These are phyloP conservation scores for Extremus antarcticus DNA, from an alignment of 495 filamentous ascomycete genomes.

Conservation along the genomic window DNA sequence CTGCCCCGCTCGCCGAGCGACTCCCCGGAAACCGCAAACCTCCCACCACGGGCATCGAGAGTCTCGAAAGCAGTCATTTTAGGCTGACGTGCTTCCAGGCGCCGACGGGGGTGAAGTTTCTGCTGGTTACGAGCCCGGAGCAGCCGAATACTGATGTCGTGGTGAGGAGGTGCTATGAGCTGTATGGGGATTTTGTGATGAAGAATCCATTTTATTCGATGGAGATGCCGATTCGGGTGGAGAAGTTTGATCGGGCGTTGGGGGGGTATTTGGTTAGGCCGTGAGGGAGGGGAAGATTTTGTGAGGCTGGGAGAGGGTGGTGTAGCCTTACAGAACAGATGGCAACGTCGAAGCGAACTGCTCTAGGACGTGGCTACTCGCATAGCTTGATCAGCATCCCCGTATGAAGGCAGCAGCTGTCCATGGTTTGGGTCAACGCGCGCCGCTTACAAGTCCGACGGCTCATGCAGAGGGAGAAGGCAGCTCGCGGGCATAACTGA, in stretches of 20 bases:
- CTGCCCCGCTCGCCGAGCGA: slow-evolving; percentile 17
- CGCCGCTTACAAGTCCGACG: too few species aligned
- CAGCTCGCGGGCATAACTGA: too few species aligned
- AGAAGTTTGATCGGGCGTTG: slow-evolving; percentile 82
- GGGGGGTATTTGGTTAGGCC: slow-evolving; percentile 47
- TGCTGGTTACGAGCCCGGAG: slow-evolving; percentile 86
- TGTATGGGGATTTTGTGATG: slow-evolving; percentile 96
- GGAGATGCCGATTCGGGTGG: slow-evolving; percentile 94
- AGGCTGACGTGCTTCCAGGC: slow-evolving; percentile 92
- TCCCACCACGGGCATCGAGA: slow-evolving; percentile 65
- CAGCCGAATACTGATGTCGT: slow-evolving; percentile 79
- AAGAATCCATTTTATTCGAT: slow-evolving; percentile 98
- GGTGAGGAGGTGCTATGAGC: slow-evolving; percentile 75
- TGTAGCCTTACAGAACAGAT: too few species aligned
- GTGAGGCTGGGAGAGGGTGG: too few species aligned
- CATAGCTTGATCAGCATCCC: too few species aligned
- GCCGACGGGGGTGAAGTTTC: slow-evolving; percentile 85
- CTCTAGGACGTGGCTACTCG: too few species aligned
- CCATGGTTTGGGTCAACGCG: too few species aligned
- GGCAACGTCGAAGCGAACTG: too few species aligned
- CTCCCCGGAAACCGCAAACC: slow-evolving; percentile 40
- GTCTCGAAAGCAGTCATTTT: slow-evolving; percentile 84
- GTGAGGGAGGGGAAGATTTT: slow-evolving; percentile 2
- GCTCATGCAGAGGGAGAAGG: too few species aligned
- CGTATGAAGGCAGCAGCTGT: too few species aligned